Evolutionary conservation across 768 basidiomycete genomes (phyloP).

Genomic region (Lactarius sp.): DNA sequence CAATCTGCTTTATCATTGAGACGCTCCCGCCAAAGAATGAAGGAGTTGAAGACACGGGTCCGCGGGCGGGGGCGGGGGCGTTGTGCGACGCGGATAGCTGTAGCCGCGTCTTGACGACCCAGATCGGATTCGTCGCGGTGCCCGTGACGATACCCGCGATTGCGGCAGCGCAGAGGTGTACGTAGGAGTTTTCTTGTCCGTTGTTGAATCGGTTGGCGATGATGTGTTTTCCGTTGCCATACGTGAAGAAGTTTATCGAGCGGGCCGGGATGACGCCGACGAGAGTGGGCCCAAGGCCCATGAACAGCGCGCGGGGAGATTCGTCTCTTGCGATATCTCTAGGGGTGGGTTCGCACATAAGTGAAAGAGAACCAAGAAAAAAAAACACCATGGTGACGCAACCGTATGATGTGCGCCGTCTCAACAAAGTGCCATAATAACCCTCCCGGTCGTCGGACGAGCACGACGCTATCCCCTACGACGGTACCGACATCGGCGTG

Average conservation of each 20-base stretch:
- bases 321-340: slow-evolving; percentile 89
- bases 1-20: slow-evolving; percentile 64
- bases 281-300: slow-evolving; percentile 89
- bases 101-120: slow-evolving; percentile 97
- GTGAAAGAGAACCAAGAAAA: neutral
- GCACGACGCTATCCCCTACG: slow-evolving; percentile 33
- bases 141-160: slow-evolving; percentile 83
- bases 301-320: slow-evolving; percentile 85
- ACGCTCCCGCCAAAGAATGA: slow-evolving; percentile 49
- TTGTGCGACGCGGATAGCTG: slow-evolving; percentile 53
- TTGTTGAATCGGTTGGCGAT: slow-evolving; percentile 80
- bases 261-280: slow-evolving; percentile 94
- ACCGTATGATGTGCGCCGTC: slow-evolving; percentile 88
- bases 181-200: slow-evolving; percentile 73
- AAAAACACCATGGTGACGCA: slow-evolving; percentile 23
- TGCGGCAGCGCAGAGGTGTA: slow-evolving; percentile 85
- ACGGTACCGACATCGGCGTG: slow-evolving; percentile 32
- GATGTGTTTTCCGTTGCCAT: slow-evolving; percentile 92
- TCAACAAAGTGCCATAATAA: slow-evolving; percentile 92
- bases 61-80: neutral
- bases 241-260: slow-evolving; percentile 97
- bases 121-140: slow-evolving; percentile 94
- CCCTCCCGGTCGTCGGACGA: slow-evolving; percentile 39
- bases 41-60: slow-evolving; percentile 16
- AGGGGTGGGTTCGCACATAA: neutral